Percentiles rank a stretch among this genome's conserved stretches.
phyloP scores from a whole-genome alignment of 1,284 basidiomycete genomes.

The Irpex rosettiformis region DNA sequence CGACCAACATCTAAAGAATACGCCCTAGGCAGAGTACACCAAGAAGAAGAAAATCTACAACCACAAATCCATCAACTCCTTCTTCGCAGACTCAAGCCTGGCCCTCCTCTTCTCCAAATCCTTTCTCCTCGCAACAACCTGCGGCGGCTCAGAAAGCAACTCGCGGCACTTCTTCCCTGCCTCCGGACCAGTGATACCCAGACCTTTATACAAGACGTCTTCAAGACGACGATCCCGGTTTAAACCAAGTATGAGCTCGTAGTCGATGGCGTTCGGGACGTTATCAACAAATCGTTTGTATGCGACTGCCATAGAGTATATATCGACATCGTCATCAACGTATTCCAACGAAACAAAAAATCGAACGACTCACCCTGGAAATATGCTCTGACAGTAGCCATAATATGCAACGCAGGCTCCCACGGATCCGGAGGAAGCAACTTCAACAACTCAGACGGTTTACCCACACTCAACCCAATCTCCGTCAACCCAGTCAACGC shows the following conservation, averaged over 20 bases:
- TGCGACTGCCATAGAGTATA: constrained; percentile 45
- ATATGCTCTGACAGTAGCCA: constrained; percentile 69
- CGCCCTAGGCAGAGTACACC: background rate
- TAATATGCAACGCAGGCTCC: constrained; percentile 57
- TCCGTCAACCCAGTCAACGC: constrained; percentile 39
- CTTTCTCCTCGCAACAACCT: constrained; percentile 42
- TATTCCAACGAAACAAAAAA: background rate
- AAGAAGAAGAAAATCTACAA: constrained; percentile 4
- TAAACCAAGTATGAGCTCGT: constrained; percentile 48
- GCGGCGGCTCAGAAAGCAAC: constrained; percentile 51
- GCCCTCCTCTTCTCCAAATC: constrained; percentile 51
- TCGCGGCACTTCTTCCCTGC: constrained; percentile 47
- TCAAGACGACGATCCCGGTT: constrained; percentile 34
- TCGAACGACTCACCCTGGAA: constrained; percentile 51
- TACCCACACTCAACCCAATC: constrained; percentile 42
- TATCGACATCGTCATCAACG: background rate
- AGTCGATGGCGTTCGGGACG: constrained; percentile 60
- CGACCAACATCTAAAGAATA: background rate
- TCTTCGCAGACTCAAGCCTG: constrained; percentile 46
- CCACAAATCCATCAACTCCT: constrained; percentile 37
- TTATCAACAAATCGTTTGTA: constrained; percentile 67
- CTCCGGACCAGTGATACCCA: constrained; percentile 44
- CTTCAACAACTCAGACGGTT: constrained; percentile 44
- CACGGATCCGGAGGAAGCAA: constrained; percentile 50
- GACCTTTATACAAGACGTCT: constrained; percentile 39